Base-by-base conservation (phyloP, 257 asterid genomes). In the Fraxinus pennsylvanica region DNA sequence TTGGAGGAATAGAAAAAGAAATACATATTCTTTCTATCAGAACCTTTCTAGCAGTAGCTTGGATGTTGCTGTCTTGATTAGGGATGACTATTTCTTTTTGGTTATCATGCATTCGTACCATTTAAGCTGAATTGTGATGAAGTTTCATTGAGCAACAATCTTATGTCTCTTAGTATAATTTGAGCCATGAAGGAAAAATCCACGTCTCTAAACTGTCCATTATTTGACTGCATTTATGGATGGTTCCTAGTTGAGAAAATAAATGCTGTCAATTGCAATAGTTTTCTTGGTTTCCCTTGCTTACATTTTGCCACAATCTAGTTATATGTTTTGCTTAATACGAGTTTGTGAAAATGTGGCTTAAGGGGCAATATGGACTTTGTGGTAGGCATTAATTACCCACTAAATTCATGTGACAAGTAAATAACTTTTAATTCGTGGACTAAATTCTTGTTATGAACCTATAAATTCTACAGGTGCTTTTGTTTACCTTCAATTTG, bases 261-360 rank as follows among this genome's bases (percentile, higher is more conserved):
- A 50, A 50, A 14, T 50, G 22, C 61, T 50, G 61, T 17, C 4
- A 1, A 12, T 3, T 43, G 50, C 50, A 43, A 43, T 10, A 5
- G 1, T 61, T 61, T 61, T 61, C 68, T 22, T 61, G 33, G 13
- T 59, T 59, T 1, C 14, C 68, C 14, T 61, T 61, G 12, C 68
- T 61, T 22, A 2, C 32, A 21, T 9, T 22, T 61, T 61, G 68
- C 32, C 17, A 61, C 9, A 61, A 61, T 39, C 54, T 21, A 52
- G 78, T 57, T 75, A 39, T 22, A 57, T 10, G 6, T 36, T 21
- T 33, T 27, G 43, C 59, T 38, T 19, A 1, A 9, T 57, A 43
- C 35, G 32, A 43, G 13, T 50, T 22, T 72, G n/a, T 7, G n/a
- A 59, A 72, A 19, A 72, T 66, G 22, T 79, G 74, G 43, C 32